Evolutionary conservation across 768 basidiomycete genomes (phyloP).

Genomic region (Boletus speciosus): DNA sequence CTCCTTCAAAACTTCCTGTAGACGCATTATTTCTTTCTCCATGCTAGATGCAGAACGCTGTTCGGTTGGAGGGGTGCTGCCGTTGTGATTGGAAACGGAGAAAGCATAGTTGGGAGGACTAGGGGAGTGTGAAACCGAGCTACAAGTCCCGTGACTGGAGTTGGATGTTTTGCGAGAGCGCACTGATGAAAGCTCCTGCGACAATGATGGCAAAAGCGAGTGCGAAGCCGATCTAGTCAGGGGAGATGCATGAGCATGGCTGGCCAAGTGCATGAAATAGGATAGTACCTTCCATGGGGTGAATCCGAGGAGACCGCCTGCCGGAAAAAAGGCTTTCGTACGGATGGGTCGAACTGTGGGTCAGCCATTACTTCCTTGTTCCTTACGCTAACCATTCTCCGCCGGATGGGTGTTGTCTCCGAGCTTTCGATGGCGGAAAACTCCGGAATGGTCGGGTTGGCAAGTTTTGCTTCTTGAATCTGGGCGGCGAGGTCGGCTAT

Average conservation of each 20-base stretch:
- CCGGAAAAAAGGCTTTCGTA: constrained; percentile 79
- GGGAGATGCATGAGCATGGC: constrained; percentile 9
- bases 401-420: constrained; percentile 47
- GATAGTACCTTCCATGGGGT: constrained; percentile 74
- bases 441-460: constrained; percentile 44
- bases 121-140: constrained; percentile 59
- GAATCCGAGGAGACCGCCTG: constrained; percentile 86
- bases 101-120: constrained; percentile 57
- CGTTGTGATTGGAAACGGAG: constrained; percentile 43
- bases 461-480: constrained; percentile 80
- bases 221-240: constrained; percentile 78
- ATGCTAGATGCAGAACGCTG: constrained; percentile 82
- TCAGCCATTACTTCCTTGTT: constrained; percentile 42
- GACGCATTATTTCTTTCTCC: constrained; percentile 92
- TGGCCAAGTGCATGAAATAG: constrained; percentile 1
- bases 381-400: constrained; percentile 51
- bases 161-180: constrained; percentile 81
- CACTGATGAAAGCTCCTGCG: constrained; percentile 92
- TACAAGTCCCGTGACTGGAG: constrained; percentile 73
- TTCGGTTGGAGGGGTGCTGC: constrained; percentile 29
- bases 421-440: constrained; percentile 36
- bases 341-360: constrained; percentile 49
- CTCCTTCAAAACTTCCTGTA: constrained; percentile 89
- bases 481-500: constrained; percentile 93
- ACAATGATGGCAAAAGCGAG: constrained; percentile 91